Conservation (phyloP, 2,329 filamentous ascomycete genomes). For the Aphanocladium album region DNA sequence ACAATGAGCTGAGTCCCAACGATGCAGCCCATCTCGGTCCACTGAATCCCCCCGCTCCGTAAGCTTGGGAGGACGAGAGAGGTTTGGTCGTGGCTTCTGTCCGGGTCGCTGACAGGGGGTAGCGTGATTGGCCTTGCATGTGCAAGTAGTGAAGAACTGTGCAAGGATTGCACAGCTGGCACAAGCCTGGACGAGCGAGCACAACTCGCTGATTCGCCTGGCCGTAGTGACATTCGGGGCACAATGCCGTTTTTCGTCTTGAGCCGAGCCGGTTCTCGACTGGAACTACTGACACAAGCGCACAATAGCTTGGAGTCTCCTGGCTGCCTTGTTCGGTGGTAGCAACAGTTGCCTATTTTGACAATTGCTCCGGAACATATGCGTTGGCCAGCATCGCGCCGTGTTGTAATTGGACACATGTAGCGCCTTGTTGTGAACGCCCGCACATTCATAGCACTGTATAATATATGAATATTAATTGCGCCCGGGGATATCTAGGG, state of each 20-base stretch:
- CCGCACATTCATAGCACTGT: background rate
- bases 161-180: background rate
- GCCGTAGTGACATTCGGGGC: background rate
- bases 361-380: background rate
- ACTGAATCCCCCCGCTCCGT: slow-evolving; percentile 1
- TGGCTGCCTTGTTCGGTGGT: background rate
- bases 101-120: background rate
- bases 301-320: background rate
- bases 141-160: background rate
- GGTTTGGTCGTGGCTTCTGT: background rate
- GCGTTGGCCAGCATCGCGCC: background rate
- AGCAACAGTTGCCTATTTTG: background rate
- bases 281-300: background rate
- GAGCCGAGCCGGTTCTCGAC: background rate
- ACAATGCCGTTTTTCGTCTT: background rate
- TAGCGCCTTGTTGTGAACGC: background rate
- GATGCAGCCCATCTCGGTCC: background rate
- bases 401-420: background rate
- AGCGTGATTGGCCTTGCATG: slow-evolving; percentile 9
- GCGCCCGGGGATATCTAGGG: background rate
- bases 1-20: slow-evolving; percentile 1
- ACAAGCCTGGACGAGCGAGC: background rate
- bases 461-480: background rate
- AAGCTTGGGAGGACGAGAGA: background rate
- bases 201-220: background rate